Evolutionary conservation across 2,329 filamentous ascomycete species (phyloP).

Genomic region (Diaporthe citriasiana): DNA sequence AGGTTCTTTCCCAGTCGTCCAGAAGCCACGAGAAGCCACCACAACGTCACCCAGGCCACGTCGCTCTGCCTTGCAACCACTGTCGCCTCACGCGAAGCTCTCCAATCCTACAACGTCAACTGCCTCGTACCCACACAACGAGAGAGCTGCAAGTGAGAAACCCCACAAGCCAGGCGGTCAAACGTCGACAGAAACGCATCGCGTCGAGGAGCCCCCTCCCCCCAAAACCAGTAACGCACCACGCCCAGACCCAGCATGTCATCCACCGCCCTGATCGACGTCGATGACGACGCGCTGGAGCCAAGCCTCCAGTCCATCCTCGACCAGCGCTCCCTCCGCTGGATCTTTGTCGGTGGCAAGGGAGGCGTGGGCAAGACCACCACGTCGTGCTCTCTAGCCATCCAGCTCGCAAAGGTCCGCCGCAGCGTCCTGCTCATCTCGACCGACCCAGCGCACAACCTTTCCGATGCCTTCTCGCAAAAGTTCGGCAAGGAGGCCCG

Average conservation of each 20-base stretch:
- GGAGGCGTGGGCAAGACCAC: constrained; percentile 99
- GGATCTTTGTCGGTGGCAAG: constrained; percentile 99
- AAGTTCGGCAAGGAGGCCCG: constrained; percentile 99
- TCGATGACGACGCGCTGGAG: constrained; percentile 85
- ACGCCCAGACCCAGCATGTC: constrained; percentile 51
- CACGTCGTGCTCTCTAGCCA: constrained; percentile 98
- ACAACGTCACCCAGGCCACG: not conserved
- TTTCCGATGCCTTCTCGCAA: constrained; percentile 97
- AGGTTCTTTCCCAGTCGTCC: constrained; percentile 22
- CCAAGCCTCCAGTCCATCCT: constrained; percentile 94
- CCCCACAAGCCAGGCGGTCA: constrained; percentile 12
- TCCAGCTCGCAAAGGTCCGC: constrained; percentile 95
- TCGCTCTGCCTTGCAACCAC: not conserved
- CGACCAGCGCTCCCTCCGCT: constrained; percentile 94
- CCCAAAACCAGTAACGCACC: constrained; percentile 2
- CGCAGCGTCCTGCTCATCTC: constrained; percentile 98
- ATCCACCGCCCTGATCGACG: constrained; percentile 59
- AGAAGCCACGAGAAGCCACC: constrained; percentile 31
- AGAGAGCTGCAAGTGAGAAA: not conserved
- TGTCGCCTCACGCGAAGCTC: not conserved
- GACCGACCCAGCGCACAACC: constrained; percentile 97
- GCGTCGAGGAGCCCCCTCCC: not conserved
- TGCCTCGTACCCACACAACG: not conserved
- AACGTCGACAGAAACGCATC: constrained; percentile 21
- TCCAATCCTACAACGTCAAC: constrained; percentile 8